Conservation (phyloP, 768 basidiomycete genomes). For the Leccinum longicurvipes region DNA sequence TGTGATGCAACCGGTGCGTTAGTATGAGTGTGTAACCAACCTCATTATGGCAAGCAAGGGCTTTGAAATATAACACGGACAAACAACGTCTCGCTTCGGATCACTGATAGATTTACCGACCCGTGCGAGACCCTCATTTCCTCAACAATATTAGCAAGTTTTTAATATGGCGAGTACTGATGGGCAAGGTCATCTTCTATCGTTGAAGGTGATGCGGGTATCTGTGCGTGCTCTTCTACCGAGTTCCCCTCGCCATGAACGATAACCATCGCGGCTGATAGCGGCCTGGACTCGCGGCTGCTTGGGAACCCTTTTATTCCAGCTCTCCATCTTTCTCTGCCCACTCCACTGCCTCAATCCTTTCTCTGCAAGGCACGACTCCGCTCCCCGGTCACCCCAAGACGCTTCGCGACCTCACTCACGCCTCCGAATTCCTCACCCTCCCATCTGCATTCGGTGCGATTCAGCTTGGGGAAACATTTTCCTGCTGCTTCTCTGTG, state of each 20-base stretch:
- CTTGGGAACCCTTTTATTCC: slow-evolving; percentile 88
- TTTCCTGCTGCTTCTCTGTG: slow-evolving; percentile 76
- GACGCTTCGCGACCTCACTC: slow-evolving; percentile 77
- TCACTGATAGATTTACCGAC: too few relatives aligned
- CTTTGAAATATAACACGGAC: slow-evolving; percentile 22
- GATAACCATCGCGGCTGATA: slow-evolving; percentile 27
- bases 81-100: slow-evolving; percentile 18
- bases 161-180: slow-evolving; percentile 37
- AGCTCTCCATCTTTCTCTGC: slow-evolving; percentile 79
- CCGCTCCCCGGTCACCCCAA: slow-evolving; percentile 78
- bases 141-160: neutral
- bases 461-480: slow-evolving; percentile 88
- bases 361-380: slow-evolving; percentile 68
- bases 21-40: too few relatives aligned
- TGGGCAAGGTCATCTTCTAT: slow-evolving; percentile 61
- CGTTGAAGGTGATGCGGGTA: slow-evolving; percentile 84
- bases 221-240: slow-evolving; percentile 55
- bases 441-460: slow-evolving; percentile 82
- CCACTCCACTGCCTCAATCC: slow-evolving; percentile 72
- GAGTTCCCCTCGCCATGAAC: neutral
- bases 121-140: neutral
- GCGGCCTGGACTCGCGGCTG: slow-evolving; percentile 70
- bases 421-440: slow-evolving; percentile 74
- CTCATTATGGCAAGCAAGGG: slow-evolving; percentile 6
- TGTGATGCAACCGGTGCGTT: too few relatives aligned